Base-by-base conservation (phyloP, 768 basidiomycete genomes). In the Exidia glandulosa region DNA sequence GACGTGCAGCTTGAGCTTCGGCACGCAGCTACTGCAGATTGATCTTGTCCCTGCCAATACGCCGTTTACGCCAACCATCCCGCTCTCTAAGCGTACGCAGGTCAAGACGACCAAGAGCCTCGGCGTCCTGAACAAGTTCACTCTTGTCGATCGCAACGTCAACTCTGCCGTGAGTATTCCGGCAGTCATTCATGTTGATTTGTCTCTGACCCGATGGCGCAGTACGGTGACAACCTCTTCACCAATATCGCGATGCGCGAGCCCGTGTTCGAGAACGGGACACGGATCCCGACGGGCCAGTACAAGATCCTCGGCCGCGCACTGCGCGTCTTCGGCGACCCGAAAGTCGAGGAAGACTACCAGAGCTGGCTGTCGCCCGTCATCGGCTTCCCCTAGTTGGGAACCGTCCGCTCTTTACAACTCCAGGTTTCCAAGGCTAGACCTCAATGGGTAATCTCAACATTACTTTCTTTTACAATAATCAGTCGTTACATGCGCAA, bases 21-120 rank as follows among this genome's bases (percentile, higher is more conserved):
- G 79, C 74, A 2, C 84, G 77, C 4, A 75, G 78, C 59, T 86
- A 84, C 56, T 86, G 84, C n/a, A 88, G 76, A 2, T 84, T 70
- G 10, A 87, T 66, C 0, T 84, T 84, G 54, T 88, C 86, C 19
- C 86, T 77, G 69, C 86, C 83, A 16, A 79, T 77, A 73, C 75
- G 64, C 68, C 73, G n/a, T 69, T 82, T 62, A 71, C 62, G 3
- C 70, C 74, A 1, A 78, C 76, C 2, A 63, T 80, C 57, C 71
- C 72, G 58, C n/a, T n/a, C n/a, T n/a, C n/a, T n/a, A 66, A 66
- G 19, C 66, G 70, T 32, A 57, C 47, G 27, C 23, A 29, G 47
- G 71, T 66, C 59, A 58, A 60, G 31, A 64, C 63, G 66, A 77
- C 54, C 73, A 81, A 67, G 67, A 77, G 78, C 34, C 19, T 84